Conservation (phyloP, 495 filamentous ascomycete species). For the Neurospora africana region DNA sequence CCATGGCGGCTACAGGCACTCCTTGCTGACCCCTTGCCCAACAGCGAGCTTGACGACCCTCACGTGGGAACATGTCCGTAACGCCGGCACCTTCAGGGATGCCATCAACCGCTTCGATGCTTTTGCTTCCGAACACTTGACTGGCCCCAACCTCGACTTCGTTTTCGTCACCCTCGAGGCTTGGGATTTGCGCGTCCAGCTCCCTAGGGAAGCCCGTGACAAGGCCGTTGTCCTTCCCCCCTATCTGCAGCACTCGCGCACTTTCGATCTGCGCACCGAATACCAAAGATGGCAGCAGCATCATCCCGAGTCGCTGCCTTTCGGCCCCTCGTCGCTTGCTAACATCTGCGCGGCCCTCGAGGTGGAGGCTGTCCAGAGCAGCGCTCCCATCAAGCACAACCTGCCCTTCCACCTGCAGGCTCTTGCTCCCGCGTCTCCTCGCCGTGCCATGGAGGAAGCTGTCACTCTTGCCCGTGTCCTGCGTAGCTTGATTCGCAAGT, state of each 20-base stretch:
- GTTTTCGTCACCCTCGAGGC: conserved; percentile 96
- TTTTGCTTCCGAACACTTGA: conserved; percentile 81
- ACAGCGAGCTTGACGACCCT: conserved; percentile 92
- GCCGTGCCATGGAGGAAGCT: conserved; percentile 94
- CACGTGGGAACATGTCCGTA: conserved; percentile 97
- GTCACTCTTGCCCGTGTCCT: conserved; percentile 88
- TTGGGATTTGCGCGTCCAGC: conserved; percentile 96
- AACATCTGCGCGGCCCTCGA: conserved; percentile 98
- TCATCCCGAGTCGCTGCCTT: conserved; percentile 92
- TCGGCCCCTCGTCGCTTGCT: conserved; percentile 84
- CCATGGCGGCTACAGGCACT: neutral
- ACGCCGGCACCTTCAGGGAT: conserved; percentile 91
- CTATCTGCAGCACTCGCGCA: conserved; percentile 92
- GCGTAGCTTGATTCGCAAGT: conserved; percentile 85
- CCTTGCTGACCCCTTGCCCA: conserved; percentile 15
- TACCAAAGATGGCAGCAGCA: conserved; percentile 98
- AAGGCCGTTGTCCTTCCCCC: conserved; percentile 95
- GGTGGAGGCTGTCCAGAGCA: conserved; percentile 91
- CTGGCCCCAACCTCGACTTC: conserved; percentile 79
- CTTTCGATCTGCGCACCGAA: conserved; percentile 92
- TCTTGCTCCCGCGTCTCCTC: conserved; percentile 88
- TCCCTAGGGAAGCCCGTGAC: conserved; percentile 93
- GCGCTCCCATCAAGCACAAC: conserved; percentile 97
- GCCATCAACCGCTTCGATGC: conserved; percentile 89
- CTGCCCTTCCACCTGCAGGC: conserved; percentile 96